Base-by-base conservation (phyloP, 2,329 filamentous ascomycete genomes). In the Xylaria digitata region DNA sequence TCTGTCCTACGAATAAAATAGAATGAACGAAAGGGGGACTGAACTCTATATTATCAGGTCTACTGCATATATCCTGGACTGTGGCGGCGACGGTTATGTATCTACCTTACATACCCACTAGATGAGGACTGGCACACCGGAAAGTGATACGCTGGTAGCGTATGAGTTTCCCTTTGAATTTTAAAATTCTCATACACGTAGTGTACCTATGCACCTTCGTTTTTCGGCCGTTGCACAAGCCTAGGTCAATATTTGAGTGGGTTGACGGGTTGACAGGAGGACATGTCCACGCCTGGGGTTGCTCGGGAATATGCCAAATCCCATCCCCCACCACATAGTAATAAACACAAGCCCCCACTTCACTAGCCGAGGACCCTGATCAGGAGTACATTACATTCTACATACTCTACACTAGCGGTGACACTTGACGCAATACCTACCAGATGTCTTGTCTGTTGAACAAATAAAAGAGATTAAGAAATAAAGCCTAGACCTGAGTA, bases 361-460 rank as follows among this genome's bases (percentile, higher is more conserved):
- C 19, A n/a, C 21, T 55, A 23, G 9, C 21, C 5, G 13, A 40
- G 37, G 37, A 40, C 37, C 13, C 19, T 43, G 53, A 55, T 55
- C 53, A 55, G 53, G 37, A n/a, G 37, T 13, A 15, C 13, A n/a
- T n/a, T n/a, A n/a, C n/a, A n/a, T n/a, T n/a, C 4, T 55, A 40
- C 34, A 15, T 37, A 37, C 5, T 37, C 26, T 26, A 26, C 26
- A 2, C 26, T 26, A 26, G 37, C 53, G 53, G 37, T 45, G 37
- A 55, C 53, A 43, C 53, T 55, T 55, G 37, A 55, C 37, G 21
- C 53, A 43, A 43, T 55, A 4, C 21, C 21, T 26, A 23, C 37
- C 13, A 40, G 7, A 15, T 42, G 32, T 40, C 13, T 40, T 11
- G 5, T 42, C 8, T 30, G 13, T 50, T 40, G 37, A 40, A 40